Base-by-base conservation (phyloP, 192 early-diverging fungal species). In the Coemansia sp. region DNA sequence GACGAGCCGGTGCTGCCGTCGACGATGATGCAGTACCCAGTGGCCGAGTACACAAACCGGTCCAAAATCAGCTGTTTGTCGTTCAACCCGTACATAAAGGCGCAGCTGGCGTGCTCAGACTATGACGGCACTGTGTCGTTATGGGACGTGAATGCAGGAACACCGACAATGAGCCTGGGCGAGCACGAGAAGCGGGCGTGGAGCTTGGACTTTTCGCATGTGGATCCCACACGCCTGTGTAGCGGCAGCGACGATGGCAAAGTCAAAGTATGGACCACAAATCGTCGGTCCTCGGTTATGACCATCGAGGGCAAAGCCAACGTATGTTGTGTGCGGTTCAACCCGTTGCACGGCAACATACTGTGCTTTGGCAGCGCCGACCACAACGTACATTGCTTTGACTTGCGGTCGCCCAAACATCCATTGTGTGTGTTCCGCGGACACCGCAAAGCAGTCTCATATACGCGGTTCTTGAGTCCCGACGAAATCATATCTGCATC, bases 141-240 rank as follows among this genome's bases (percentile, higher is more conserved):
- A 12, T 97, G 94, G 94, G 94, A 98, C 71, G 85, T 87, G 2
- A 73, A 78, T 19, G 85, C 85, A 8, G 93, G 94, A 22, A 61
- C 71, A 16, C 70, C 84, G 37, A 85, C 88, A 2, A 66, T 75
- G 51, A 75, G 73, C 6, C 90, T 91, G 78, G 86, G 92, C 56
- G 96, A 98, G 68, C 96, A 98, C 70, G 92, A 95, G 64, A 91
- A 92, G 77, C 85, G 96, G 3, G 86, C 88, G 10, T 98, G 94
- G 94, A 91, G 93, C 53, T 89, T 97, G 7, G 94, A 97, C 69
- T 96, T 92, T 69, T 87, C 84, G 53, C 66, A 74, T 9, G 82
- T 79, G 13, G 90, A 97, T 62, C 94, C 94, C 13, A 89, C 83
- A 23, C 78, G 85, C 2, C 68, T 96, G 59, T 92, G 90, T 45